Evolutionary conservation across 2,329 filamentous ascomycete genomes (phyloP).

Genomic region (Macrophomina pseudophaseolina): DNA sequence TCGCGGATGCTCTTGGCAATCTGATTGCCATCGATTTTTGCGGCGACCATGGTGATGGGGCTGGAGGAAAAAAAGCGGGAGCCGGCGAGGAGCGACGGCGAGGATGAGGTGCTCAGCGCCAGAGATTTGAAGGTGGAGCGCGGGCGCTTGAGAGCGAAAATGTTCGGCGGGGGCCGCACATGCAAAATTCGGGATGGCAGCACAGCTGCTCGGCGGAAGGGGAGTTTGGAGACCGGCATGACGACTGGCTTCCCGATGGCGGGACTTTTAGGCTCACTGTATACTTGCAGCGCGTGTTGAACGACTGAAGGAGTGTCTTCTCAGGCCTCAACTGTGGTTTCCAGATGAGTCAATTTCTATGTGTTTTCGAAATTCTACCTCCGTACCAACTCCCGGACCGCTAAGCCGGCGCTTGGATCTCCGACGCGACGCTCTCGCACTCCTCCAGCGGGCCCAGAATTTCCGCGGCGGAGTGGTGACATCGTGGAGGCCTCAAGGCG

Average conservation of each 20-base stretch:
- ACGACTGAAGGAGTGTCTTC: constrained; percentile 20
- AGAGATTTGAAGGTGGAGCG: constrained; percentile 16
- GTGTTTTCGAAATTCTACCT: constrained; percentile 8
- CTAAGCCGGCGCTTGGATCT: constrained; percentile 23
- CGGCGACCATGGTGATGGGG: constrained; percentile 74
- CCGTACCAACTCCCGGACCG: constrained; percentile 12
- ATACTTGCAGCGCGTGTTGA: constrained; percentile 22
- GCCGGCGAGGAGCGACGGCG: constrained; percentile 18
- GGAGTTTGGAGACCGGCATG: constrained; percentile 20
- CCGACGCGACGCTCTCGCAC: constrained; percentile 8
- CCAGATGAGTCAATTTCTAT: constrained; percentile 21
- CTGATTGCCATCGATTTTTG: constrained; percentile 93
- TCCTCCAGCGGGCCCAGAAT: constrained; percentile 20
- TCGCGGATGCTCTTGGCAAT: constrained; percentile 92
- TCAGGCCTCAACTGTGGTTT: constrained; percentile 9
- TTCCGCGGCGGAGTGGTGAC: constrained; percentile 13
- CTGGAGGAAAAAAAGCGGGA: constrained; percentile 55
- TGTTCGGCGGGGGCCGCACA: constrained; percentile 16
- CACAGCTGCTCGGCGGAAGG: constrained; percentile 17
- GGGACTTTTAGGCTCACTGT: constrained; percentile 14
- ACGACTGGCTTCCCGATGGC: constrained; percentile 18
- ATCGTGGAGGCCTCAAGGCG: not conserved
- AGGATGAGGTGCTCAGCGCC: constrained; percentile 20
- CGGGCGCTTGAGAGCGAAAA: constrained; percentile 20
- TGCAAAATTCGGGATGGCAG: constrained; percentile 8